phyloP scores from a whole-genome alignment of 208 protist genomes.

The Trypanosoma congolense region DNA sequence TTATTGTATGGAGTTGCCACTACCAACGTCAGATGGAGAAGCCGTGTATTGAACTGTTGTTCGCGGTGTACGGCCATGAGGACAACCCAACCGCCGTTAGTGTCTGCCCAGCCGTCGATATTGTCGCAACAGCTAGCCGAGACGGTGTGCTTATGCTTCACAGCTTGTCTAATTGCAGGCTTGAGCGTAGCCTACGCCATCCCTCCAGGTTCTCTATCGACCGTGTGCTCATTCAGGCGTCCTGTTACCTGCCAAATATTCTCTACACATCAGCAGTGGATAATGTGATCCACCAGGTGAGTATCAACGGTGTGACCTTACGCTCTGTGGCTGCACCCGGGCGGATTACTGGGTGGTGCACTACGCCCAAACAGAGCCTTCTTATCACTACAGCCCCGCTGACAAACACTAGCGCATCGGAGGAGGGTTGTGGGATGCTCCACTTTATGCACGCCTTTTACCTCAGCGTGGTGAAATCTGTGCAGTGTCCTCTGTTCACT shows the following conservation, averaged over 20 bases:
- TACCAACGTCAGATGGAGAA: slow-evolving; percentile 25
- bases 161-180: slow-evolving; percentile 47
- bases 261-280: slow-evolving; percentile 69
- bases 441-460: slow-evolving; percentile 79
- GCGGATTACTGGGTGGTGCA: slow-evolving; percentile 59
- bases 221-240: slow-evolving; percentile 64
- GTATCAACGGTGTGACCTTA: slow-evolving; percentile 69
- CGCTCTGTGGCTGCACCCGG: slow-evolving; percentile 57
- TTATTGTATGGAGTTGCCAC: slow-evolving; percentile 80
- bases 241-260: slow-evolving; percentile 84
- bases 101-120: slow-evolving; percentile 60
- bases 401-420: slow-evolving; percentile 14
- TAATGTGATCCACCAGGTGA: slow-evolving; percentile 72
- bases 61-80: slow-evolving; percentile 83
- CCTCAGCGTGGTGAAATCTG: slow-evolving; percentile 40
- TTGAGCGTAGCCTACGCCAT: slow-evolving; percentile 74
- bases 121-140: slow-evolving; percentile 76
- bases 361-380: slow-evolving; percentile 62
- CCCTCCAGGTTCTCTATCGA: slow-evolving; percentile 58
- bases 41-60: slow-evolving; percentile 57
- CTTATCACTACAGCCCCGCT: slow-evolving; percentile 42
- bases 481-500: slow-evolving; percentile 32
- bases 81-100: slow-evolving; percentile 72
- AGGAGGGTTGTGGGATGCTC: slow-evolving; percentile 21
- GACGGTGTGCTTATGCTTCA: slow-evolving; percentile 84